These are phyloP conservation scores for Sanghuangporus weigelae DNA, from an alignment of 1,284 basidiomycete genomes.

Conservation along the genomic window DNA sequence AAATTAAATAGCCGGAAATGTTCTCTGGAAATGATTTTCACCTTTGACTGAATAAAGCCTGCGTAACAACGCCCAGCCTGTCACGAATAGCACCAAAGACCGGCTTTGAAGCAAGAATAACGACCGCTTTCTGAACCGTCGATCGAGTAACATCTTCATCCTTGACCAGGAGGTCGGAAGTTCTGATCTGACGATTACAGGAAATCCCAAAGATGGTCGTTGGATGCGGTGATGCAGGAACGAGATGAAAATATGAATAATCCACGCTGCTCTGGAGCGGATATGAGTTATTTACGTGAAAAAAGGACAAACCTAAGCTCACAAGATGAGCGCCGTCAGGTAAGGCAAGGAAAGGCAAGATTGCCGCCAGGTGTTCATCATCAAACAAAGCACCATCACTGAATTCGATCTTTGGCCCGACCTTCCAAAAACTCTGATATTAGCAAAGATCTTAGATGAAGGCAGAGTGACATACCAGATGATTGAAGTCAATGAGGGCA, in stretches of 20 bases:
- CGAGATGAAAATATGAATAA: constrained; percentile 94
- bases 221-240: constrained; percentile 61
- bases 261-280: constrained; percentile 77
- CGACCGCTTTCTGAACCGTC: constrained; percentile 97
- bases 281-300: constrained; percentile 6
- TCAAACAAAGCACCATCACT: constrained; percentile 64
- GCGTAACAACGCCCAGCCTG: constrained; percentile 94
- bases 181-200: constrained; percentile 94
- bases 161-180: constrained; percentile 77
- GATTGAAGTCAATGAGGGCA: constrained; percentile 88
- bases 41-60: constrained; percentile 84
- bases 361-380: constrained; percentile 76
- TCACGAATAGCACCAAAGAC: constrained; percentile 88
- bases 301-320: constrained; percentile 14
- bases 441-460: constrained; percentile 11
- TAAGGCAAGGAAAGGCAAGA: constrained; percentile 94
- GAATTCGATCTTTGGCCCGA: constrained; percentile 90
- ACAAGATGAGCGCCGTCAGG: constrained; percentile 97
- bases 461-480: constrained; percentile 51
- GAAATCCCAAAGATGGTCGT: constrained; percentile 92
- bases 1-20: not conserved
- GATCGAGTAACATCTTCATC: constrained; percentile 88
- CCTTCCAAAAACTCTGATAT: constrained; percentile 37
- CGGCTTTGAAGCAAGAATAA: constrained; percentile 87
- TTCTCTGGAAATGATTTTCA: constrained; percentile 17